A percentile compares a stretch with the other conserved stretches of the same genome.
Conservation (phyloP, 2,329 filamentous ascomycete genomes). For the Diplodia corticola region DNA sequence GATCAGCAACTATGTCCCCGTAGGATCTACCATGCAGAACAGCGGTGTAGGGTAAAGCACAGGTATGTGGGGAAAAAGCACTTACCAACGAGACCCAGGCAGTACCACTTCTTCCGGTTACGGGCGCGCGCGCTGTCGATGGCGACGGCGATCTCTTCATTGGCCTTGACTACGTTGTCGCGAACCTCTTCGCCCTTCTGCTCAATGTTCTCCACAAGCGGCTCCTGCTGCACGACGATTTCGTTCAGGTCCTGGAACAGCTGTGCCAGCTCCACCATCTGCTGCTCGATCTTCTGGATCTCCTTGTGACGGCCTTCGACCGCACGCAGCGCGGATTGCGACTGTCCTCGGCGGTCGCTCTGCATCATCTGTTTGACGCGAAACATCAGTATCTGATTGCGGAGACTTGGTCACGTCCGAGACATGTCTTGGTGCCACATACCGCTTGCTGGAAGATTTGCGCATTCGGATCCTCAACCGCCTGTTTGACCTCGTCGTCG, state of each 20-base stretch:
- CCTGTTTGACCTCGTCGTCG: conserved; percentile 74
- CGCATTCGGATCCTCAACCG: conserved; percentile 70
- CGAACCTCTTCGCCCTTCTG: conserved; percentile 83
- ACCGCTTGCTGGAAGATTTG: conserved; percentile 85
- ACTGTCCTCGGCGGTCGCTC: conserved; percentile 78
- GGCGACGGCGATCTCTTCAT: conserved; percentile 77
- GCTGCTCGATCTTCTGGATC: conserved; percentile 87
- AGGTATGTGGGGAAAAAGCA: not conserved
- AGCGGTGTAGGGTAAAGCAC: not conserved
- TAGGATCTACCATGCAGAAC: not conserved
- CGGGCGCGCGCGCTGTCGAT: conserved; percentile 70
- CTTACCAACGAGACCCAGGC: conserved; percentile 66
- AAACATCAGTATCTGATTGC: conserved; percentile 14
- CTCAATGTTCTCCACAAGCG: conserved; percentile 76
- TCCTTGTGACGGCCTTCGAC: conserved; percentile 82
- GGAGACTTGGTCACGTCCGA: not conserved
- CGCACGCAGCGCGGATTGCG: conserved; percentile 73
- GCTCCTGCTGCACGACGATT: conserved; percentile 83
- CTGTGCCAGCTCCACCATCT: conserved; percentile 83
- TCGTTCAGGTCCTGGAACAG: conserved; percentile 89
- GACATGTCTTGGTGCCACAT: conserved; percentile 29
- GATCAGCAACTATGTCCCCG: conserved; percentile 18
- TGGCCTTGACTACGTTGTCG: conserved; percentile 81
- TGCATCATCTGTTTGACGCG: conserved; percentile 61
- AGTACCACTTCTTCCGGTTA: conserved; percentile 95